phyloP scores from a whole-genome alignment of 805 yeast species.

The Candida pseudoglaebosa region DNA sequence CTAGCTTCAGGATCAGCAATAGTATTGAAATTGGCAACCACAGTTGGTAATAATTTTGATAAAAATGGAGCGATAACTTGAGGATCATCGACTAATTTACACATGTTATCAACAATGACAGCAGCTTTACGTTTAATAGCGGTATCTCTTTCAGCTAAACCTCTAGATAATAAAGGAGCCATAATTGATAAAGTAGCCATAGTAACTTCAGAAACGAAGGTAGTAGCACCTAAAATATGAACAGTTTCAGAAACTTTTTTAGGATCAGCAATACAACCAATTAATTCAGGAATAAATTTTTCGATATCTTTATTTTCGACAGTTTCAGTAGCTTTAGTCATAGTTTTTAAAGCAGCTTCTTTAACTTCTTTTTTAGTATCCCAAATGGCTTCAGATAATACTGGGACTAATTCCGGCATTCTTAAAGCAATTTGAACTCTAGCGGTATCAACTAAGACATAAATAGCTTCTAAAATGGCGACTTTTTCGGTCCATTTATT shows the following conservation, averaged over 20 bases:
- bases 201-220: constrained; percentile 99
- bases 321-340: constrained; percentile 94
- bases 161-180: constrained; percentile 98
- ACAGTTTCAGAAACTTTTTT: constrained; percentile 98
- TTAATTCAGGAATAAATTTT: constrained; percentile 97
- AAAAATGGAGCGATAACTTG: constrained; percentile 99
- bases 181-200: constrained; percentile 98
- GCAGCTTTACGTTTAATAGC: constrained; percentile 99
- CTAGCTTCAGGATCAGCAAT: constrained; percentile 99
- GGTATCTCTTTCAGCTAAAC: constrained; percentile 99
- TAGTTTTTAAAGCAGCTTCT: constrained; percentile 92
- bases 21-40: constrained; percentile 88
- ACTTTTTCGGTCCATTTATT: constrained; percentile 99
- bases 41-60: constrained; percentile 91
- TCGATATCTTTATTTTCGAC: constrained; percentile 99
- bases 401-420: constrained; percentile 99
- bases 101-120: constrained; percentile 99
- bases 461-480: constrained; percentile 78
- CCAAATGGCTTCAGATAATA: constrained; percentile 99
- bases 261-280: constrained; percentile 95
- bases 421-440: constrained; percentile 95
- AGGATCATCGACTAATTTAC: constrained; percentile 99
- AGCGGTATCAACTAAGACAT: constrained; percentile 89
- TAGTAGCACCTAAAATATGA: constrained; percentile 98
- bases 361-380: constrained; percentile 98